Conservation (phyloP, 1,139 yeast genomes). For the Scheffersomyces parashehatae region DNA sequence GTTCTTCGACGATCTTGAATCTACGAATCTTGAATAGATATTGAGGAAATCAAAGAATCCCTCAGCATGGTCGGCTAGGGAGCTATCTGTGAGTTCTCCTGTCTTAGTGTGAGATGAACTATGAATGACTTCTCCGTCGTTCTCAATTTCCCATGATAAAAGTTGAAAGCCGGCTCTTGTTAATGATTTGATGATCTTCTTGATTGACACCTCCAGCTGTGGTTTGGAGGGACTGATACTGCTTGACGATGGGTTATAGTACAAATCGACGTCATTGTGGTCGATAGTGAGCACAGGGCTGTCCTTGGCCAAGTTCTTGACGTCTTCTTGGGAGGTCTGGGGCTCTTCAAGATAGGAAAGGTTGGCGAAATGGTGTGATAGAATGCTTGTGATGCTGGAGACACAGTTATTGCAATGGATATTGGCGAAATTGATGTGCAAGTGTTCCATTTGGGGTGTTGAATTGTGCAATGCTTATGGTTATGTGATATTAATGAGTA, state of each 20-base stretch:
- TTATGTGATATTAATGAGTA: too few species aligned
- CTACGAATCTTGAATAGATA: slow-evolving; percentile 5
- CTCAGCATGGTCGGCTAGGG: neutral
- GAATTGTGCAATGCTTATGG: too few species aligned
- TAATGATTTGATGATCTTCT: slow-evolving; percentile 24
- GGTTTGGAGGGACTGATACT: slow-evolving; percentile 4
- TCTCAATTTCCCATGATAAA: slow-evolving; percentile 32
- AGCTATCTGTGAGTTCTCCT: neutral
- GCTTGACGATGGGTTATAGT: slow-evolving; percentile 10
- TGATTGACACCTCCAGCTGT: slow-evolving; percentile 16
- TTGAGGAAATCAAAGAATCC: slow-evolving; percentile 6
- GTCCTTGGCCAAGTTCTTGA: slow-evolving; percentile 7
- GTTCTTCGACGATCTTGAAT: slow-evolving; percentile 11
- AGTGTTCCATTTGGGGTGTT: slow-evolving; percentile 22
- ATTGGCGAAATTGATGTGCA: slow-evolving; percentile 36
- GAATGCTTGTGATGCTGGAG: slow-evolving; percentile 25
- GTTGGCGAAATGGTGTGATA: slow-evolving; percentile 15
- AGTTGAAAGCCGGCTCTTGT: slow-evolving; percentile 32
- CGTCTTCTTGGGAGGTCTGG: slow-evolving; percentile 25
- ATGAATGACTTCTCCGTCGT: slow-evolving; percentile 16
- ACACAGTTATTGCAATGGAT: slow-evolving; percentile 58
- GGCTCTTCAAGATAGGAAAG: slow-evolving; percentile 11
- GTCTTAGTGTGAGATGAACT: slow-evolving; percentile 10
- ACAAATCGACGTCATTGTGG: slow-evolving; percentile 24
- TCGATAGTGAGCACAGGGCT: slow-evolving; percentile 15